Evolutionary conservation across 371 early-diverging fungal genomes (phyloP), one percentile per base, ranked within the genome.

Genomic region (Mucor circinelloides): DNA sequence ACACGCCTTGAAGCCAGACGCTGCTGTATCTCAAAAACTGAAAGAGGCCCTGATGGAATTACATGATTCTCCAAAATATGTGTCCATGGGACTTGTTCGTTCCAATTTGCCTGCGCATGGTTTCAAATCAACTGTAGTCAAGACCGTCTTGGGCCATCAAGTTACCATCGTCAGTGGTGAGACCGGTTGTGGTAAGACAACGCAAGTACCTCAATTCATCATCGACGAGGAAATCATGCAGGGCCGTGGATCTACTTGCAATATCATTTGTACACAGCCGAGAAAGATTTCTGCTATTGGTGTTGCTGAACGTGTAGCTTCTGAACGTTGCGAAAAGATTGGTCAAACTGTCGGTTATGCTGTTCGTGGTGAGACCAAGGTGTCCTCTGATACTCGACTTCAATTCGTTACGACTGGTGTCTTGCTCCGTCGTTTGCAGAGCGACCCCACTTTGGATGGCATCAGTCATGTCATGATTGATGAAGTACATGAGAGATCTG

Each of bases 251-350:
- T 77, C 84, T 30, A 66, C 67, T 0, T 88, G 88, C 60, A 86
- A 89, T 52, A 91, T 99, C 31, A 87, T 94, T 15, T 92, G 96
- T 81, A 98, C 99, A 0, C 97, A 98, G 70, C 98, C 98, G 1
- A 85, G 98, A 27, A 88, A 97, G 63, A 93, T 97, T 66, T 94
- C 97, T 5, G 94, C 96, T 30, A 92, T 89, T 59, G 89, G 93
- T 62, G 90, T 99, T 3, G 95, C 97, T 23, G 78, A 89, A 58
- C 91, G 95, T 66, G 94, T 94, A 0, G 85, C 89, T 0, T 77
- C 82, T 12, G 96, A 95, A 66, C 80, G 90, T 8, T 79, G 84
- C 19, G 82, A 84, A 40, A 68, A 64, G 30, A 78, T 85, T 25
- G 89, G 89, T 27, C 55, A 76, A n/a, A 78, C 82, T 4, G 85